Evolutionary conservation across 192 early-diverging fungal species (phyloP).

Genomic region (Backusella psychrophila): DNA sequence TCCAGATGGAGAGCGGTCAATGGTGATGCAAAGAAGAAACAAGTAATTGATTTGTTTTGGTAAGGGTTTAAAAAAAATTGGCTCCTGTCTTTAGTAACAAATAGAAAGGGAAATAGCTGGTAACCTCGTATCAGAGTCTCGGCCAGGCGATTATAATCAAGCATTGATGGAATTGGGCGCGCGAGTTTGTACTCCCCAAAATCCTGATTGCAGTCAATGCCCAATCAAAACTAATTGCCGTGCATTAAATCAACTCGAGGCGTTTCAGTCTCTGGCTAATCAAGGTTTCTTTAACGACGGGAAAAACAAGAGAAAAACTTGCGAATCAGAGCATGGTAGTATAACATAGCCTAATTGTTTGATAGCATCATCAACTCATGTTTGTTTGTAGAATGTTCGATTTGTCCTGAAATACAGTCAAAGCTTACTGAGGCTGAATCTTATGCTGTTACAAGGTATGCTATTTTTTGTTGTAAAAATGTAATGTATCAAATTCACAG

Average conservation of each 20-base stretch:
- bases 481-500: neutral
- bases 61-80: slow-evolving; percentile 15
- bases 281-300: neutral
- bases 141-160: slow-evolving; percentile 78
- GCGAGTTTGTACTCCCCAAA: slow-evolving; percentile 66
- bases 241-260: slow-evolving; percentile 57
- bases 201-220: slow-evolving; percentile 61
- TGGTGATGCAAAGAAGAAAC: slow-evolving; percentile 61
- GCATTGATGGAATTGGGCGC: slow-evolving; percentile 82
- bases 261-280: neutral
- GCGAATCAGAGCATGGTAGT: neutral
- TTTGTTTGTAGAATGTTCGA: slow-evolving; percentile 6
- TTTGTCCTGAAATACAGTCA: neutral
- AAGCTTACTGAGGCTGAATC: slow-evolving; percentile 11
- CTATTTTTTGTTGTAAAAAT: neutral
- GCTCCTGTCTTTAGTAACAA: neutral
- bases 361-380: neutral
- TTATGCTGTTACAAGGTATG: slow-evolving; percentile 27
- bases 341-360: neutral
- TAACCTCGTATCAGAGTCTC: slow-evolving; percentile 45
- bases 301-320: slow-evolving; percentile 6
- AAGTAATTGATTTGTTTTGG: slow-evolving; percentile 60
- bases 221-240: slow-evolving; percentile 56
- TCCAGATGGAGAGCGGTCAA: slow-evolving; percentile 61
- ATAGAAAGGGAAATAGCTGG: slow-evolving; percentile 54